Evolutionary conservation across 768 basidiomycete genomes (phyloP), one percentile per base, ranked within the genome.

Genomic region (Mycena metata): DNA sequence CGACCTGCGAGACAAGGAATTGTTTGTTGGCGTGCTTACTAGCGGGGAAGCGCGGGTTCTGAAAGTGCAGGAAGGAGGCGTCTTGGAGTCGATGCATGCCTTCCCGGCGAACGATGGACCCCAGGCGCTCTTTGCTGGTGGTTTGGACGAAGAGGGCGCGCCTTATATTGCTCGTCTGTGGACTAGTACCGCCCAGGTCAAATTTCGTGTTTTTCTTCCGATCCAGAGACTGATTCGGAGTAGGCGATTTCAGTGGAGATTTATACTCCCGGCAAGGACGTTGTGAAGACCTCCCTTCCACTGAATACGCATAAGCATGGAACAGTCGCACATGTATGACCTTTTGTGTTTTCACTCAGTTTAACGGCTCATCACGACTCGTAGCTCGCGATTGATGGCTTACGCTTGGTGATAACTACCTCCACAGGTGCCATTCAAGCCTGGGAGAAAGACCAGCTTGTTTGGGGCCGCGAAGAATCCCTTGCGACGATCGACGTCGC

Each of bases 381-480:
- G 59, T 55, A 91, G 89, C 82, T 85, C 42, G 83, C 89, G 1
- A 76, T 90, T 56, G 88, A 91, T 57, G 78, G 82, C 11, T 74
- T 84, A 1, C 82, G 85, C 19, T 64, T 90, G 8, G 76, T 90
- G 21, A 61, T 95, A 21, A 89, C 90, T 1, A 93, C 93, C 0
- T 86, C 88, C n/a, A 91, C 91, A 2, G 95, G 94, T 12, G 83
- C 93, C 5, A 73, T 96, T 30, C 92, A 96, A 71, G 79, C 91
- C 11, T 94, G 94, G 92, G 81, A 88, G 52, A 84, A 86, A 24
- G 82, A 88, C 33, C 74, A 82, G 41, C 79, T 88, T 33, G 82
- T 85, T 33, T 97, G 95, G 95, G 87, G 86, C 0, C 85, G 96
- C 54, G 96, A 97, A 75, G 96, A 98, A 75, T 85, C 88, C 2